Evolutionary conservation across 2,329 filamentous ascomycete genomes (phyloP), one percentile per base, ranked within the genome.

Genomic region (Venturia asperata): DNA sequence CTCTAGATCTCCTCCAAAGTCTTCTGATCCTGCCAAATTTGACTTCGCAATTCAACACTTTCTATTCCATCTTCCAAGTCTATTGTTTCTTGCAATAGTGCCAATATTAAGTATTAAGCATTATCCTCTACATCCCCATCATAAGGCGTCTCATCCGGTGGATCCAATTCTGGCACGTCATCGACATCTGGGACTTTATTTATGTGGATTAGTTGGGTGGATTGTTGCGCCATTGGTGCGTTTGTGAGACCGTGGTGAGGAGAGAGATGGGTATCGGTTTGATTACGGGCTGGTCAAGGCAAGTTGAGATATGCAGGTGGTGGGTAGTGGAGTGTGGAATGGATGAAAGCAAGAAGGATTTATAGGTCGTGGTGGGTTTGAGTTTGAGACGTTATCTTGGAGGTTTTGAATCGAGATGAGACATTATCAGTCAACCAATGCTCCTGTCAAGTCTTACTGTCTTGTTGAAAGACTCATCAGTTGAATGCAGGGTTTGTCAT

Each of bases 41-140:
- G 30, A 34, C 30, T 6, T 34, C 30, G 30, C 30, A 6, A 6
- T 34, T 34, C 6, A 3, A 34, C 30, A 3, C 30, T 34, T 34
- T 34, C 30, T 34, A 34, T 34, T 34, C 6, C 30, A 34, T 34
- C 15, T 19, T 45, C 67, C 75, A 76, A 2, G 15, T 17, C 19
- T 15, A 17, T 5, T 6, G 10, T 15, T 19, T 3, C 19, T 19
- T 45, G 5, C 15, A 6, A 45, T 45, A 19, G 19, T 17, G 19
- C 15, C 30, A 34, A 6, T 6, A 34, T 34, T 34, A 34, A 34
- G 6, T 34, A 3, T 19, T 19, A 19, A 45, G 13, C 15, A 45
- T 45, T 19, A 19, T 45, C 42, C 42, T 45, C 42, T 15, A 45
- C 42, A 45, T 45, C 42, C 42, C 15, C 42, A 5, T 45, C 42